Evolutionary conservation across 768 basidiomycete genomes (phyloP).

Genomic region (Trametes gibbosa): DNA sequence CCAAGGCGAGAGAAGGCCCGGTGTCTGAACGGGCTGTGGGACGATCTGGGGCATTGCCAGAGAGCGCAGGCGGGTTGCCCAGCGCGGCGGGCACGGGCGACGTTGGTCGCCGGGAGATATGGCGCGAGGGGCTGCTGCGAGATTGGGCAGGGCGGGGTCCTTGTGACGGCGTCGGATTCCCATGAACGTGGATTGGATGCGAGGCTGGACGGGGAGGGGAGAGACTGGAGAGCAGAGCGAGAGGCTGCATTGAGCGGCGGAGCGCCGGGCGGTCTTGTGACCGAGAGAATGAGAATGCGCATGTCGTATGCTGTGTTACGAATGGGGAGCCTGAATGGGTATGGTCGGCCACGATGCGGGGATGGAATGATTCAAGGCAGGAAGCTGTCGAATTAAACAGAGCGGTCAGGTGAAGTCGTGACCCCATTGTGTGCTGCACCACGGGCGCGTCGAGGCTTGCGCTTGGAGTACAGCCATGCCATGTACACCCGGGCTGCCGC

Average conservation of each 20-base stretch:
- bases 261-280: conserved; percentile 20
- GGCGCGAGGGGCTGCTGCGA: background rate
- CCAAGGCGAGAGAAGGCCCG: conserved; percentile 13
- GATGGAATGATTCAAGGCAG: conserved; percentile 12
- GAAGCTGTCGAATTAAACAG: conserved; percentile 14
- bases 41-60: conserved; percentile 4
- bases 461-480: conserved; percentile 1
- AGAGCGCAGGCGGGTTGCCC: background rate
- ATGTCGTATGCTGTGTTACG: conserved; percentile 7
- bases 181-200: conserved; percentile 20
- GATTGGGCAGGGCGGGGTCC: background rate
- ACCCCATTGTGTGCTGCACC: conserved; percentile 11
- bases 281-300: conserved; percentile 9
- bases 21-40: conserved; percentile 13
- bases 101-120: background rate
- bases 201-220: conserved; percentile 2
- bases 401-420: conserved; percentile 6
- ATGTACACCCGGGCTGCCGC: background rate
- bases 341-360: conserved; percentile 19
- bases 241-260: conserved; percentile 12
- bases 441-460: conserved; percentile 1
- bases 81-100: background rate
- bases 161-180: conserved; percentile 1
- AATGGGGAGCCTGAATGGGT: conserved; percentile 10
- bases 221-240: background rate